phyloP scores from a whole-genome alignment of 2,329 filamentous ascomycete species.

The Aspergillus hiratsukae region DNA sequence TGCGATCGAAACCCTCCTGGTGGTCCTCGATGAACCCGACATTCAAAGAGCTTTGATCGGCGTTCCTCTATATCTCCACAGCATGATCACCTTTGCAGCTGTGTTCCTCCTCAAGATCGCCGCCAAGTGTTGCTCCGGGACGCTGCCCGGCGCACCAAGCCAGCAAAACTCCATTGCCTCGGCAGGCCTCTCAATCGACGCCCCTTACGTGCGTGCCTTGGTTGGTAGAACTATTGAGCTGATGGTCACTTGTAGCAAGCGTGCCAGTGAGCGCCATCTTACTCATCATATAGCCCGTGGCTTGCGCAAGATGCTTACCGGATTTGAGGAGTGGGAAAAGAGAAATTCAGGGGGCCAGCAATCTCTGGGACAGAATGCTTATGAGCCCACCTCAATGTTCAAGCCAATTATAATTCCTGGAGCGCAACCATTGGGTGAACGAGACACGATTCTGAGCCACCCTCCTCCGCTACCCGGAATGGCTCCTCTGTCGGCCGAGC shows the following conservation, averaged over 20 bases:
- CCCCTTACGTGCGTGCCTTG: constrained; percentile 31
- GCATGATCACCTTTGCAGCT: constrained; percentile 46
- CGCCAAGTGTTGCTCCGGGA: constrained; percentile 35
- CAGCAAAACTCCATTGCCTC: constrained; percentile 38
- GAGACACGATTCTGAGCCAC: constrained; percentile 33
- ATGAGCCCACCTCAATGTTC: constrained; percentile 30
- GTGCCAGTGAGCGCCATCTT: constrained; percentile 38
- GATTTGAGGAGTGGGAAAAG: constrained; percentile 38
- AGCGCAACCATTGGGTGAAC: constrained; percentile 32
- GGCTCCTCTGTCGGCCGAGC: constrained; percentile 36
- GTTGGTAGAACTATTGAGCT: constrained; percentile 33
- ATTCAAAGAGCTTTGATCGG: constrained; percentile 41
- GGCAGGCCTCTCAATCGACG: constrained; percentile 31
- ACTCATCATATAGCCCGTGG: constrained; percentile 39
- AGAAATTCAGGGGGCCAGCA: constrained; percentile 21
- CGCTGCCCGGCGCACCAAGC: constrained; percentile 29
- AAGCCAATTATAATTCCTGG: constrained; percentile 35
- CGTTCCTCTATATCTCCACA: constrained; percentile 44
- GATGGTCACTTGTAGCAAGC: constrained; percentile 36
- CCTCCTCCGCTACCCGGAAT: constrained; percentile 34
- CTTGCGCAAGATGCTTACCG: constrained; percentile 36
- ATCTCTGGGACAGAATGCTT: constrained; percentile 17
- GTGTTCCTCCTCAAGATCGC: constrained; percentile 45
- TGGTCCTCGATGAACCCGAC: constrained; percentile 41
- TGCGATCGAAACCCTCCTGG: constrained; percentile 39